Percentiles rank a stretch among this genome's conserved stretches.
Conservation (phyloP, 306 rosid species). For the Citrullus mucosospermus region DNA sequence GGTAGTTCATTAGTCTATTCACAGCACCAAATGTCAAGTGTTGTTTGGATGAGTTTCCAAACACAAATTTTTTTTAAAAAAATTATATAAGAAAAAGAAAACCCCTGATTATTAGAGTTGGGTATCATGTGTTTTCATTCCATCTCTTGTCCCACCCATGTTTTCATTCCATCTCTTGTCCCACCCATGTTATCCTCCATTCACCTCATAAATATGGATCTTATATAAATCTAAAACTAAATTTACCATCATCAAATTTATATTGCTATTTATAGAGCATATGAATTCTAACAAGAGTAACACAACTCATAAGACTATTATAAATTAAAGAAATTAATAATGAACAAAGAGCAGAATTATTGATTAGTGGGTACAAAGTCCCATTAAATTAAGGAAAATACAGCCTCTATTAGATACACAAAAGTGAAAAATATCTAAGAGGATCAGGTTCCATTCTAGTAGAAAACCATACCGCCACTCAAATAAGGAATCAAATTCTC, state of each 20-base stretch:
- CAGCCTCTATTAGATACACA: slow-evolving; percentile 44
- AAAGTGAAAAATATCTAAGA: slow-evolving; percentile 14
- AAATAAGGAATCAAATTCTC: slow-evolving; percentile 29
- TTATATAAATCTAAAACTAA: background rate
- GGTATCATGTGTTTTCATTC: background rate
- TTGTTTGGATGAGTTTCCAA: slow-evolving; percentile 2
- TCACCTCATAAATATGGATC: background rate
- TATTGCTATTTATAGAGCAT: background rate
- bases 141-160: background rate
- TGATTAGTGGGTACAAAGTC: slow-evolving; percentile 10
- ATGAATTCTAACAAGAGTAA: background rate
- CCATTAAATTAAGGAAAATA: slow-evolving; percentile 26
- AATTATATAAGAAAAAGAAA: background rate
- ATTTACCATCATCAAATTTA: background rate
- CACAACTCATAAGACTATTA: background rate
- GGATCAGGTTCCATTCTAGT: slow-evolving; percentile 31
- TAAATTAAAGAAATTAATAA: slow-evolving; percentile 6
- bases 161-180: background rate
- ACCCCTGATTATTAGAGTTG: background rate
- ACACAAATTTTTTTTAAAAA: background rate
- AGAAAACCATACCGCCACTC: slow-evolving; percentile 33
- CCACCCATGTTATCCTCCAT: background rate
- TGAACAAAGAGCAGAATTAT: slow-evolving; percentile 6
- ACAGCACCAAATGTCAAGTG: background rate
- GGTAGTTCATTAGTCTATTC: slow-evolving; percentile 22